phyloP scores from a whole-genome alignment of 192 early-diverging fungal species.

The Oehlia diaphana region DNA sequence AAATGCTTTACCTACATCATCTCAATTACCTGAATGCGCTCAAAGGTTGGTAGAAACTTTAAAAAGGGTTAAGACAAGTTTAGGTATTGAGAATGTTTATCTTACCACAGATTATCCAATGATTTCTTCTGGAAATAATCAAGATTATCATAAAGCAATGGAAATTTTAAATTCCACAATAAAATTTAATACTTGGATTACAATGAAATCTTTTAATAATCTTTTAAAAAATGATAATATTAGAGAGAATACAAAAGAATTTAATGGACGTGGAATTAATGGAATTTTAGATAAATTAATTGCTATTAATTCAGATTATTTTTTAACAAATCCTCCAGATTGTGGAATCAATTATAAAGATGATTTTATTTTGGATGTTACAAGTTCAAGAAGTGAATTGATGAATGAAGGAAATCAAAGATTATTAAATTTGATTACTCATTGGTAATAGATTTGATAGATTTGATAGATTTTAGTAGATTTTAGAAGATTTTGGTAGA shows the following conservation, averaged over 20 bases:
- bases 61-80: neutral
- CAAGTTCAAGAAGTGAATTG: too few species aligned
- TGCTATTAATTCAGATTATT: too few species aligned
- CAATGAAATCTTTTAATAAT: neutral
- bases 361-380: too few species aligned
- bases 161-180: neutral
- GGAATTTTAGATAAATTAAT: slow-evolving; percentile 16
- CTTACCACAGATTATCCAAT: slow-evolving; percentile 1
- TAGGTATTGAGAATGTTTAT: slow-evolving; percentile 4
- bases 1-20: neutral
- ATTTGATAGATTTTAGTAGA: too few species aligned
- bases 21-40: slow-evolving; percentile 4
- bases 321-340: too few species aligned
- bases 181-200: neutral
- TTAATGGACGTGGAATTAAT: neutral
- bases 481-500: too few species aligned
- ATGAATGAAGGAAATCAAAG: too few species aligned
- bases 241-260: neutral
- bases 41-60: neutral
- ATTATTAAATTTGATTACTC: too few species aligned
- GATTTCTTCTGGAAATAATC: too few species aligned
- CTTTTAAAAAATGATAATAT: neutral
- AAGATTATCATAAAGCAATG: neutral
- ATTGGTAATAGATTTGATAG: too few species aligned
- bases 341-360: too few species aligned